phyloP scores from a whole-genome alignment of 2,329 filamentous ascomycete genomes.

The Cyanodermella asteris region DNA sequence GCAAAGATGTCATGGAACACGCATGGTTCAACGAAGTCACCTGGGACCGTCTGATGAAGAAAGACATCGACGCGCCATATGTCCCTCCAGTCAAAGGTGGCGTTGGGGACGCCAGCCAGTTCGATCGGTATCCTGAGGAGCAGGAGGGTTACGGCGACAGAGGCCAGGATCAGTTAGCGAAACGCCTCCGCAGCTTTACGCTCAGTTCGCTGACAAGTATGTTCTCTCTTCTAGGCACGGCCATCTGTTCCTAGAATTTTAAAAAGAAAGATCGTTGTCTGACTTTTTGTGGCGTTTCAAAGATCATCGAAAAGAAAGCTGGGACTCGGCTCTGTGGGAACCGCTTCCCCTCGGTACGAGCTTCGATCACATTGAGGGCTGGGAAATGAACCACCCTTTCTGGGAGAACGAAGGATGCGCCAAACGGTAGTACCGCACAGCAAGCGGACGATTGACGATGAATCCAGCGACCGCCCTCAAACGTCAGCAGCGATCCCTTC shows the following conservation, averaged over 20 bases:
- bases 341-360: no score
- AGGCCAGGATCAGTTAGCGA: constrained; percentile 67
- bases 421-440: no score
- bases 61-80: constrained; percentile 96
- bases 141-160: constrained; percentile 68
- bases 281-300: no score
- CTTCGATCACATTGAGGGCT: no score
- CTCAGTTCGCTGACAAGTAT: constrained; percentile 2
- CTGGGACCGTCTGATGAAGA: constrained; percentile 81
- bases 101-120: constrained; percentile 86
- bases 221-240: constrained; percentile 39
- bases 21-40: constrained; percentile 95
- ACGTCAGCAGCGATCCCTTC: no score
- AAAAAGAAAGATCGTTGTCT: constrained; percentile 1
- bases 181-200: background rate
- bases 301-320: no score
- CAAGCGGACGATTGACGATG: no score
- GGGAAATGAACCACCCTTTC: no score
- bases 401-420: no score
- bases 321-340: no score
- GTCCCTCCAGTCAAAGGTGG: constrained; percentile 88
- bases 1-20: constrained; percentile 84
- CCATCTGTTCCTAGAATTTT: constrained; percentile 57
- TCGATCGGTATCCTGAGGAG: constrained; percentile 95
- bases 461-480: no score